A percentile compares a stretch with the other conserved stretches of the same genome.
These are phyloP conservation scores for Cyberlindnera petersonii DNA, from an alignment of 805 yeast species.

Conservation along the genomic window DNA sequence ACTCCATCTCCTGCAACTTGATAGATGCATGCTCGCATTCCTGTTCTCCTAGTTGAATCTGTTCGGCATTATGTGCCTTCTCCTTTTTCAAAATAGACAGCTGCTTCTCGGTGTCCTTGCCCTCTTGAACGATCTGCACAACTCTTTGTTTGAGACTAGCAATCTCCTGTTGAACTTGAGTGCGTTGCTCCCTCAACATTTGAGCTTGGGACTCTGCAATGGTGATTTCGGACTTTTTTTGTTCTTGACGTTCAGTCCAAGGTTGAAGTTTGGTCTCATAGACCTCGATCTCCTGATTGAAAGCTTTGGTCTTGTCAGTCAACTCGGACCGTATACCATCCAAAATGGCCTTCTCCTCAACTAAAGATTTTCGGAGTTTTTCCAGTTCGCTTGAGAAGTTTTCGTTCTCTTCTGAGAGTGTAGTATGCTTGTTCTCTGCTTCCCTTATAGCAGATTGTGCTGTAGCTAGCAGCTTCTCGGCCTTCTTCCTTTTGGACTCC, in stretches of 20 bases:
- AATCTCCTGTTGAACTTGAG: constrained; percentile 41
- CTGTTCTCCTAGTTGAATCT: constrained; percentile 52
- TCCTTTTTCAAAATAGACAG: constrained; percentile 45
- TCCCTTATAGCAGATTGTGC: constrained; percentile 44
- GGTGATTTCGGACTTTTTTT: constrained; percentile 58
- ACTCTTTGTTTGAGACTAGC: constrained; percentile 42
- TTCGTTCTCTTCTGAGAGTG: constrained; percentile 41
- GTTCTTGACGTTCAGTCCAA: constrained; percentile 66
- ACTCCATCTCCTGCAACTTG: constrained; percentile 51
- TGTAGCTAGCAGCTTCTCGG: constrained; percentile 48
- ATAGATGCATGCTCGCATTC: constrained; percentile 49
- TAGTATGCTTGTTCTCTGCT: constrained; percentile 43
- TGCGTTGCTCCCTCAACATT: constrained; percentile 46
- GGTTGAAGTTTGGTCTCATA: constrained; percentile 74
- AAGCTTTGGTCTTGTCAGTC: constrained; percentile 67
- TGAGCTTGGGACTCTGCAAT: constrained; percentile 65
- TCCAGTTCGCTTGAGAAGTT: constrained; percentile 43
- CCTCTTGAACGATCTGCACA: constrained; percentile 42
- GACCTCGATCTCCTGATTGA: constrained; percentile 59
- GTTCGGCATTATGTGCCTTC: constrained; percentile 45
- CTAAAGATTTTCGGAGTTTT: constrained; percentile 42
- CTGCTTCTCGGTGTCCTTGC: constrained; percentile 46
- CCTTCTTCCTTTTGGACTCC: constrained; percentile 52
- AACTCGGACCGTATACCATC: constrained; percentile 62
- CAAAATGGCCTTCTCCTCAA: constrained; percentile 51